Base-by-base conservation (phyloP, 2,329 filamentous ascomycete genomes). In the Pyrenophora seminiperda region DNA sequence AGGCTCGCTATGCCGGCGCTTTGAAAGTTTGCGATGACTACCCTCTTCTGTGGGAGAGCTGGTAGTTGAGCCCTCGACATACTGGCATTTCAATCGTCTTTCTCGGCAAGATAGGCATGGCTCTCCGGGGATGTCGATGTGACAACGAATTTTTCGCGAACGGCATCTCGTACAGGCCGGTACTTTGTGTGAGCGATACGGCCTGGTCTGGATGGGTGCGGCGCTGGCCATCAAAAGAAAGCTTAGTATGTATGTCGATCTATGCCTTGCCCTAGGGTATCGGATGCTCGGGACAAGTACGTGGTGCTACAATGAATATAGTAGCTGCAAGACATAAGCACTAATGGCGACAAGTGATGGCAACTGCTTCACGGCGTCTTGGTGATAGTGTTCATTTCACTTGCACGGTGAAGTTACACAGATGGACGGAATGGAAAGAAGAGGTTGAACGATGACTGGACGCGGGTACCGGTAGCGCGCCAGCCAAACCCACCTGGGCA, bases 121-220 rank as follows among this genome's bases (percentile, higher is more conserved):
- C 43, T 72, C 66, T 34, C 67, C 69, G 4, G 68, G 65, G n/a
- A 73, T 66, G 32, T 75, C 71, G 39, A 75, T 71, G 27, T 73
- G 68, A 63, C 74, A 76, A 29, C 73, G 68, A 22, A 75, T 73
- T 47, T 76, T 77, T 20, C 75, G 67, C 22, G 69, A 71, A 10
- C 73, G 69, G 56, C 74, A 76, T 50, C 68, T 59, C 17, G 65
- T 70, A 56, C 73, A 76, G 29, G 74, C 74, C n/a, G 73, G 73
- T 14, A 75, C 67, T 53, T 72, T 73, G 58, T 76, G 73, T 19
- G 73, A 76, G 32, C 74, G 72, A 53, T 76, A 76, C 15, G 74
- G 74, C 48, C 75, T 62, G 49, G 63, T 68, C 47, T 71, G 70
- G 34, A 71, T 65, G 32, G 68, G 54, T 32, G 63, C 58, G 34